Evolutionary conservation across 2,329 filamentous ascomycete genomes (phyloP), one percentile per base, ranked within the genome.

Genomic region (Cordyceps sp.): DNA sequence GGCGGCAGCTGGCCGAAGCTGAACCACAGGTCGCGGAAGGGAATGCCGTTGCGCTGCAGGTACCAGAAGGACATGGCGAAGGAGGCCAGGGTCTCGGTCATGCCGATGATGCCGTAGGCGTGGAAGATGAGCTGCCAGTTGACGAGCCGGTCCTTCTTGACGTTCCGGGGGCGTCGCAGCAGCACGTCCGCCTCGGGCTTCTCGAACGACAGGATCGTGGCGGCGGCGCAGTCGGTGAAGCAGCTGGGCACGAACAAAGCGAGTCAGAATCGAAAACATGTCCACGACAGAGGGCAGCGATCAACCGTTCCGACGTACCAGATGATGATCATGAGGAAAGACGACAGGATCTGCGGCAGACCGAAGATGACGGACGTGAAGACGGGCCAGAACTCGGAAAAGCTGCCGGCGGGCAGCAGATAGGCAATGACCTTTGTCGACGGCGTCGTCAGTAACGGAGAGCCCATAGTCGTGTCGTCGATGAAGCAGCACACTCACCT

Each of bases 161-260:
- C 65, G 38, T 77, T 69, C 26, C 81, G 68, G 0, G 79, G 80
- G 31, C 66, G 69, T 4, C 78, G 73, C 19, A 72, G 58, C 8
- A 88, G 65, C 0, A 86, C 70, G 41, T 86, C 79, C 1, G 77
- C 74, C 50, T 88, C 81, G 1, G 79, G 78, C 29, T 73, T 66
- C 47, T 88, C 81, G 46, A 82, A 85, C 0, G 79, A 79, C 7
- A 88, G 63, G 2, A 74, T 70, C 1, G 78, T 80, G 1, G 81
- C 76, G 2, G 76, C 77, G 6, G 69, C 67, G 39, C 77, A 82
- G 47, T 88, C 81, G 10, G 80, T 86, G 52, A 85, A 82, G 48
- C 78, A 82, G 46, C 66, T 64, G 46, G 19, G 10, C 17, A 10
- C 3, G 21, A n/a, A 13, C 7, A 26, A n/a, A 25, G 9, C n/a